Base-by-base conservation (phyloP, 352 stramenopile species). In the Globisporangium echinulatum region DNA sequence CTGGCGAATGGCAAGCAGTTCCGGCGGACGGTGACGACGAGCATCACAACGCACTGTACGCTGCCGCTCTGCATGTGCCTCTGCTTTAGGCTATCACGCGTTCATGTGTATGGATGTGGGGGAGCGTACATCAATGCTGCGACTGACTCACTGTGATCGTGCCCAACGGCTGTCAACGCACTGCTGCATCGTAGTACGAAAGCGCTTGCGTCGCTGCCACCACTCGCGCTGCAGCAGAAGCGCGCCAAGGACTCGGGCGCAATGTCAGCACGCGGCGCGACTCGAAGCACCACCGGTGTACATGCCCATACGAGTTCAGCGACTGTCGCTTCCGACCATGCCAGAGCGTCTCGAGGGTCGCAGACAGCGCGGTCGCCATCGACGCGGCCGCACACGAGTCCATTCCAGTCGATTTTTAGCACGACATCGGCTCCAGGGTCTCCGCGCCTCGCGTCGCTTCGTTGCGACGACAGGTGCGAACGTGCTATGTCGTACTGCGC, bases 1-100 rank as follows among this genome's bases (percentile, higher is more conserved):
- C 66, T 15, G 63, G 65, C 0, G 69, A 86, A 47, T 83, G 78
- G 76, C 68, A 82, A 58, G 74, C 72, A 3, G 69, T 76, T 5
- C 25, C 64, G 7, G 48, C 43, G 9, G 63, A 67, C 62, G 59
- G 37, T 37, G 37, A 14, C 13, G 17, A 49, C 3, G 13, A 33
- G 1, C 38, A 44, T 6, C 50, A 52, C 37, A 44, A 59, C 4
- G 43, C 50, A 7, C 19, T 67, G 61, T 63, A 55, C 25, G 55
- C 6, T 33, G 8, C 15, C 15, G 10, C 7, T 17, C 25, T 25
- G 25, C 25, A 33, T 33, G 25, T 33, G 25, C 2, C 25, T 33
- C 25, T 33, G 25, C 25, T 33, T 33, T 33, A 33, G 25, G 25
- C 25, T 33, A 3, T 33, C 25, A 33, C 25, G 25, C 25, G 25